Evolutionary conservation across 331 rosid species (phyloP), one percentile per base, ranked within the genome.

Genomic region (Quercus tomentella): DNA sequence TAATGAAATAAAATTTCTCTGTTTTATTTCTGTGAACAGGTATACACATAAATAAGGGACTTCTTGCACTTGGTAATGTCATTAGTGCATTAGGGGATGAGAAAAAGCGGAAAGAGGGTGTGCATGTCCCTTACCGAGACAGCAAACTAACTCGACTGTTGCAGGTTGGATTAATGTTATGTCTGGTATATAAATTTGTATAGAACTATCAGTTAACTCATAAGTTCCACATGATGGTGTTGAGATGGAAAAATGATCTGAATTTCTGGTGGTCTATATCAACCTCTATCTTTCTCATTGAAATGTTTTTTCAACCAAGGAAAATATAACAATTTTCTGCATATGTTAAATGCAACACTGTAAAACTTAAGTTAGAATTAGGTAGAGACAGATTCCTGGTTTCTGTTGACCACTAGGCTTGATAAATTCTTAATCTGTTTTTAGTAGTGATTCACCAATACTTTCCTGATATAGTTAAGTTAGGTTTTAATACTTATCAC

Each of bases 121-220:
- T 83, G 73, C 97, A 92, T 7, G 89, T 92, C 56, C 97, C 97
- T 56, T 92, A 92, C 79, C 88, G 97, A 69, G 95, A 92, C 80
- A 92, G 97, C 88, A 92, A 92, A 83, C 93, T 92, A 74, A 92
- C 97, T 85, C 95, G 97, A 77, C 93, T 92, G 57, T 89, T 92
- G 86, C 97, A 92, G 97, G 97, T 92, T 54, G 77, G 87, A 69
- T 35, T 77, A 75, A 82, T 62, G 73, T 61, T 23, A 54, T 71
- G 63, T 18, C 60, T 76, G 77, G 37, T 58, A 70, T 54, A 12
- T 25, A 26, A 66, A 45, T 33, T 55, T 68, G 23, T 43, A 25
- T 73, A 35, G 18, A 37, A 22, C 70, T 31, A 21, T 49, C 17
- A 23, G 8, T 11, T 49, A 14, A 45, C 7, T 60, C 66, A 23